Conservation (phyloP, 192 early-diverging fungal species). For the Chytriomyces hyalinus region DNA sequence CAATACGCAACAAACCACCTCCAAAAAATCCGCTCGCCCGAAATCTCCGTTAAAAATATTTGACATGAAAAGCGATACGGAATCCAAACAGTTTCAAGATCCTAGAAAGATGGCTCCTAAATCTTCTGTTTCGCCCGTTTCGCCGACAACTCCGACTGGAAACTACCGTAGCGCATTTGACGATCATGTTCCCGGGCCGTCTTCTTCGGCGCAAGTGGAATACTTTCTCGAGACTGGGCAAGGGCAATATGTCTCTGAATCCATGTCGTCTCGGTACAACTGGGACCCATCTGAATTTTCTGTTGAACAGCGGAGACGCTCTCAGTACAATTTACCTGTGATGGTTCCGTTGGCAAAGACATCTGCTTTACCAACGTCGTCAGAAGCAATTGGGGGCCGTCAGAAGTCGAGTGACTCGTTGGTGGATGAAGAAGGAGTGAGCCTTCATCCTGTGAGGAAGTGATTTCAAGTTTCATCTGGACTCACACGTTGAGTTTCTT, state of each 20-base stretch:
- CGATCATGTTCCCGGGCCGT: too few relatives aligned
- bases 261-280: conserved; percentile 14
- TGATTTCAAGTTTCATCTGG: too few relatives aligned
- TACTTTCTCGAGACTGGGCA: too few relatives aligned
- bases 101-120: not conserved
- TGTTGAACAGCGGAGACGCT: not conserved
- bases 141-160: not conserved
- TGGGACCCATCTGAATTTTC: conserved; percentile 27
- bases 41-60: conserved; percentile 18
- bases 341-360: not conserved
- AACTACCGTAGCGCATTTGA: too few relatives aligned
- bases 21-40: not conserved
- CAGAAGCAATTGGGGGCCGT: not conserved
- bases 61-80: not conserved
- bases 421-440: conserved; percentile 29
- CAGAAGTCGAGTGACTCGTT: conserved; percentile 15
- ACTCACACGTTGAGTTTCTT: not conserved
- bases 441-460: conserved; percentile 14
- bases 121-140: not conserved
- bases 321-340: conserved; percentile 9
- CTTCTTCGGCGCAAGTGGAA: too few relatives aligned
- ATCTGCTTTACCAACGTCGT: not conserved
- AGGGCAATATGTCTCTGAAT: not conserved
- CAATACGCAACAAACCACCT: not conserved
- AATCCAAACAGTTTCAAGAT: conserved; percentile 10